Evolutionary conservation across 2,329 filamentous ascomycete species (phyloP), one percentile per base, ranked within the genome.

Genomic region (Aotearoamyces nothofagi): DNA sequence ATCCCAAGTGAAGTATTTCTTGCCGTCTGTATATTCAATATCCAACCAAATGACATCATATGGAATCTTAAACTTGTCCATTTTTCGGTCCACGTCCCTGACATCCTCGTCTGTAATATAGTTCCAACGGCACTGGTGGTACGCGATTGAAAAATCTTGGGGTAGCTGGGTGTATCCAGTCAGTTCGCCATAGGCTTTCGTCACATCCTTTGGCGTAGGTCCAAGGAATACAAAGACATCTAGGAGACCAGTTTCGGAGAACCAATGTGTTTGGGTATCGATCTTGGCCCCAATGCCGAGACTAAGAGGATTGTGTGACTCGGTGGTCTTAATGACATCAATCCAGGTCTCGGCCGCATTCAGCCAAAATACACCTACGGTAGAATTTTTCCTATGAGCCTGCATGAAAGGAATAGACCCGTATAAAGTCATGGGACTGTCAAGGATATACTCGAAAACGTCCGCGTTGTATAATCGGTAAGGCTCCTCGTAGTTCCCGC

Each of bases 1-100:
- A 46, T 98, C 87, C 81, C 84, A 98, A 1, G 86, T 94, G 51
- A 98, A 98, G 60, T 98, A 98, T 58, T 93, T 92, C 57, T 90
- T 87, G 52, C 79, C 84, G 35, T 98, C 81, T 0, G 86, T 92
- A 54, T 96, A 98, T 57, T 98, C 90, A 41, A 98, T 82, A 45
- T 98, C 90, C 11, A 98, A 73, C 90, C 90, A 98, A 45, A 98
- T 98, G 39, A 96, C 81, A 54, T 98, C 90, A 57, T 96, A 98
- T 0, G 90, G 90, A 31, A 98, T 94, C 49, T 82, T 77, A 55
- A 76, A 72, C 58, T 90, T 92, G 59, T 96, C 86, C 60, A 98
- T 93, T 52, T 92, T 92, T 39, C 80, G 75, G 51, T 96, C 86
- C 23, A 98, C 87, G 46, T 96, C 86, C 53, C 81, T 92, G 33